Base-by-base conservation (phyloP, 805 yeast species). In the Clavispora asparagi region DNA sequence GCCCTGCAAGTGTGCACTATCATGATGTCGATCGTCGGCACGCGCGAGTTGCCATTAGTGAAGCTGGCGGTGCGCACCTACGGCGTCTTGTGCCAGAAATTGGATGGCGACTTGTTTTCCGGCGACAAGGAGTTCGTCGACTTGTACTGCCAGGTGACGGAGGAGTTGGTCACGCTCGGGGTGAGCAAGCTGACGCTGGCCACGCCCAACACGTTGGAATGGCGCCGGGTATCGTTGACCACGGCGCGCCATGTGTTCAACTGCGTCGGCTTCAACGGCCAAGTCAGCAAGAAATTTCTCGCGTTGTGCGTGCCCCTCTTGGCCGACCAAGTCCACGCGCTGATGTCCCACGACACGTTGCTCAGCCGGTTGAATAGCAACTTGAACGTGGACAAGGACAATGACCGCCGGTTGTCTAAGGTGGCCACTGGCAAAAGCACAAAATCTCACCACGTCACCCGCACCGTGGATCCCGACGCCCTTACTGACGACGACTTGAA, bases 1-100 rank as follows among this genome's bases (percentile, higher is more conserved):
- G 91, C 96, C 1, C 73, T 70, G 23, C 79, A 83, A 55, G 82
- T 86, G 14, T 74, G 87, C 41, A 68, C 72, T 17, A 82, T 91
- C 25, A 70, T 91, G 59, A 62, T 61, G 25, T 60, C 71, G 9
- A 75, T 84, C 13, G 55, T 85, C 39, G 53, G 67, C 32, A 73
- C 82, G 23, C 74, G 74, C 17, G 98, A 91, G 56, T 63, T 82
- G 38, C 68, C 81, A 0, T 70, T 88, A 2, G 72, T 82, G 42
- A 84, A 82, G 56, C 65, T 73, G 35, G 70, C 78, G 5, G 68
- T 76, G 32, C 61, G 66, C 19, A 77, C 82, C 0, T 82, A 75
- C 54, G 66, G 68, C 9, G 63, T 62, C 1, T 63, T 74, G 35
- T 72, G 77, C 58, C 60, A 51, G 48, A 56, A 44, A 44, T 54